Evolutionary conservation across 805 yeast species (phyloP).

Genomic region (Kuraishia ogatae): DNA sequence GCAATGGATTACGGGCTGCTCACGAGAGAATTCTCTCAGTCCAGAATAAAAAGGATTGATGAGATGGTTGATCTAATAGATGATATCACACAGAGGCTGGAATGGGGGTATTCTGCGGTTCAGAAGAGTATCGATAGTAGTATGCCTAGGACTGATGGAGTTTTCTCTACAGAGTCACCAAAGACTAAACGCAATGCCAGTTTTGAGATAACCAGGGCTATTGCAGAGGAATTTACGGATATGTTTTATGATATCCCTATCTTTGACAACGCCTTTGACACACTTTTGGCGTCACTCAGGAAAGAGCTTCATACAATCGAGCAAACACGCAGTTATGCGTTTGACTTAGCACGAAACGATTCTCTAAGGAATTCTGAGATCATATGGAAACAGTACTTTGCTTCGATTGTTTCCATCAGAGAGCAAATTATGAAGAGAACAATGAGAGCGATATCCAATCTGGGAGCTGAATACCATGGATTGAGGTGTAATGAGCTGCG

Average conservation of each 20-base stretch:
- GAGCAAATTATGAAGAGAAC: constrained; percentile 4
- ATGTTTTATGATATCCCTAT: constrained; percentile 9
- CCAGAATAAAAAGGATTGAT: constrained; percentile 22
- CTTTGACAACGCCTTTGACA: constrained; percentile 14
- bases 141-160: constrained; percentile 9
- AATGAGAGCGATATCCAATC: background rate
- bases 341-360: constrained; percentile 11
- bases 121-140: constrained; percentile 11
- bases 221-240: background rate
- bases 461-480: constrained; percentile 11
- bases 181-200: background rate
- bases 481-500: constrained; percentile 6
- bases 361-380: constrained; percentile 9
- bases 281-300: background rate
- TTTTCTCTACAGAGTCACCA: constrained; percentile 7
- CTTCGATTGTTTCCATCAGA: constrained; percentile 10
- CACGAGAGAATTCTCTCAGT: constrained; percentile 18
- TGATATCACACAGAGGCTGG: constrained; percentile 15
- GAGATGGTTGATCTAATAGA: constrained; percentile 23
- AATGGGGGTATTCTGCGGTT: constrained; percentile 10
- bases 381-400: constrained; percentile 14
- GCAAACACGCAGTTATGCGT: constrained; percentile 8
- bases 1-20: constrained; percentile 22
- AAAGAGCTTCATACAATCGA: background rate
- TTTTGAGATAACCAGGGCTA: background rate